These are phyloP conservation scores for Aspergillus panamensis DNA, from an alignment of 495 filamentous ascomycete genomes.

Conservation along the genomic window DNA sequence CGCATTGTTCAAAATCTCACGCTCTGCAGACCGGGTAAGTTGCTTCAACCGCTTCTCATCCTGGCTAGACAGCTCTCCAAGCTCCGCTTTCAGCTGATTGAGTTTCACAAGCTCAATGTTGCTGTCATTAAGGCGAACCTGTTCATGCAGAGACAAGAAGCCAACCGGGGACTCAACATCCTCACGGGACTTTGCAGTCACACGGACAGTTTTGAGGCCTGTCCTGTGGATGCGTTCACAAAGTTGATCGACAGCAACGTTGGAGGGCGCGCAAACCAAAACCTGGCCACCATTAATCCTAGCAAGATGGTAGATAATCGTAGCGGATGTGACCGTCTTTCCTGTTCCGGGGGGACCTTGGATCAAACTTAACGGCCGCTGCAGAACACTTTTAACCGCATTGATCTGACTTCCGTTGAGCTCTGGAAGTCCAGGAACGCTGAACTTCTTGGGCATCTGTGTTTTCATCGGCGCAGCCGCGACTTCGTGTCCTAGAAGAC, in stretches of 20 bases:
- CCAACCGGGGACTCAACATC: constrained; percentile 96
- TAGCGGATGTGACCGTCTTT: constrained; percentile 99
- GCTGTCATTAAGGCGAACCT: constrained; percentile 95
- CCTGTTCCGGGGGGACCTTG: constrained; percentile 96
- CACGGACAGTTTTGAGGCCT: constrained; percentile 92
- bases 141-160: constrained; percentile 92
- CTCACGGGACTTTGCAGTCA: constrained; percentile 97
- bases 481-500: constrained; percentile 92
- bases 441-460: constrained; percentile 93
- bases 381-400: constrained; percentile 92
- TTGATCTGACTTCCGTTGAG: constrained; percentile 95
- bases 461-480: constrained; percentile 96
- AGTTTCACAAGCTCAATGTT: constrained; percentile 91
- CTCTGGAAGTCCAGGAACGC: constrained; percentile 91
- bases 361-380: constrained; percentile 90
- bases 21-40: constrained; percentile 86
- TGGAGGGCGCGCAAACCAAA: constrained; percentile 94
- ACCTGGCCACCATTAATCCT: constrained; percentile 95
- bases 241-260: constrained; percentile 97
- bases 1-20: constrained; percentile 91
- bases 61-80: constrained; percentile 89
- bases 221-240: constrained; percentile 96
- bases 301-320: constrained; percentile 95
- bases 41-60: constrained; percentile 99
- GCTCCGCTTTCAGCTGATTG: constrained; percentile 83